phyloP scores from a whole-genome alignment of 2,329 filamentous ascomycete genomes.

The Phyllosticta ampelicida region DNA sequence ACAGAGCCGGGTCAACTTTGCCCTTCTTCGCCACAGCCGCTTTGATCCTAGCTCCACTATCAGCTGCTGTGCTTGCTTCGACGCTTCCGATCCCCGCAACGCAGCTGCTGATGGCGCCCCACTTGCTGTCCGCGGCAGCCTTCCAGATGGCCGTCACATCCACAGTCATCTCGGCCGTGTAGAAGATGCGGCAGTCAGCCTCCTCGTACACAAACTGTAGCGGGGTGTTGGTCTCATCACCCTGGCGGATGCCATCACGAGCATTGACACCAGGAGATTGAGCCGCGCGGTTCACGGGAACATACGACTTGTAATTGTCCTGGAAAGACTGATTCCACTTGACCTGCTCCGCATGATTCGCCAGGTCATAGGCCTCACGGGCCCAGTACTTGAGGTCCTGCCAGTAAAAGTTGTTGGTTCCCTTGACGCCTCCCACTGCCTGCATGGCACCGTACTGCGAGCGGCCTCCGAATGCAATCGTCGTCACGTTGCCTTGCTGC shows the following conservation, averaged over 20 bases:
- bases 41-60: background rate
- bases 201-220: conserved; percentile 31
- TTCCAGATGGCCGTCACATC: conserved; percentile 28
- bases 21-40: conserved; percentile 17
- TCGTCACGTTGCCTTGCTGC: conserved; percentile 43
- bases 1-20: conserved; percentile 15
- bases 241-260: conserved; percentile 23
- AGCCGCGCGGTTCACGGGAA: conserved; percentile 19
- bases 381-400: conserved; percentile 22
- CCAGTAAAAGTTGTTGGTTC: conserved; percentile 30
- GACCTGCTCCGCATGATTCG: conserved; percentile 13
- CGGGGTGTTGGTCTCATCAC: conserved; percentile 23
- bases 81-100: conserved; percentile 13
- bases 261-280: conserved; percentile 20
- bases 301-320: conserved; percentile 18
- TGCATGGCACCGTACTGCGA: conserved; percentile 39
- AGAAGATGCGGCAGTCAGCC: conserved; percentile 30
- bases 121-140: conserved; percentile 27
- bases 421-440: conserved; percentile 45
- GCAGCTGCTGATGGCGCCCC: conserved; percentile 23
- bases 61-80: background rate
- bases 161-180: conserved; percentile 31
- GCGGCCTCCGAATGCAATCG: conserved; percentile 42
- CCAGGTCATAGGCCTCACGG: conserved; percentile 14
- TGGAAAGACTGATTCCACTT: conserved; percentile 20